phyloP scores from a whole-genome alignment of 176 grass and related monocot genomes.

The Microstegium vimineum region DNA sequence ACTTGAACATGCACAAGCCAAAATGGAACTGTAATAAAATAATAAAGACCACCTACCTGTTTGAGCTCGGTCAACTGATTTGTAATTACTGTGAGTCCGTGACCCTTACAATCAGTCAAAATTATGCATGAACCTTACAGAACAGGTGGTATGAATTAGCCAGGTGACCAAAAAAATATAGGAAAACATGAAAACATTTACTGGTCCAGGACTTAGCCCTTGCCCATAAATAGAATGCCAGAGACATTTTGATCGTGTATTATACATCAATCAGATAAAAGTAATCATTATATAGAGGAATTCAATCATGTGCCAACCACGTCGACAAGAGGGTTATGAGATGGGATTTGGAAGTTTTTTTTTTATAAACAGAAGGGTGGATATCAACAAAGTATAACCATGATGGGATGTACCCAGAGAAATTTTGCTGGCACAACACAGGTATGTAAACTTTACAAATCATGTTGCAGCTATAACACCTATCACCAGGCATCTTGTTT shows the following conservation, averaged over 20 bases:
- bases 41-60: too few species aligned
- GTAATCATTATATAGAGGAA: not conserved
- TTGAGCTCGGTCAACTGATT: too few species aligned
- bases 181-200: not conserved
- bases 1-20: too few species aligned
- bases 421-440: slow-evolving; percentile 14
- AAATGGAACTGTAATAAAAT: too few species aligned
- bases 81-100: not conserved
- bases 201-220: not conserved
- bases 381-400: slow-evolving; percentile 25
- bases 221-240: not conserved
- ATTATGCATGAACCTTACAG: not conserved
- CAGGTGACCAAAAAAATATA: not conserved
- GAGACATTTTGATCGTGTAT: not conserved
- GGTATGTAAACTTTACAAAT: slow-evolving; percentile 23
- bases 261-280: not conserved
- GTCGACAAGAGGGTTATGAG: not conserved
- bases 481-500: slow-evolving; percentile 21
- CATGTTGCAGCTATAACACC: slow-evolving; percentile 36
- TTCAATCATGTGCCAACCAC: not conserved
- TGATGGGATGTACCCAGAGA: not conserved
- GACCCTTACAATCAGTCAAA: not conserved
- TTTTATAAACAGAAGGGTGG: not conserved
- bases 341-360: not conserved
- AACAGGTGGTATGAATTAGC: not conserved